A percentile compares a stretch with the other conserved stretches of the same genome.
phyloP scores from a whole-genome alignment of 306 rosid genomes.

The Malus sieversii region DNA sequence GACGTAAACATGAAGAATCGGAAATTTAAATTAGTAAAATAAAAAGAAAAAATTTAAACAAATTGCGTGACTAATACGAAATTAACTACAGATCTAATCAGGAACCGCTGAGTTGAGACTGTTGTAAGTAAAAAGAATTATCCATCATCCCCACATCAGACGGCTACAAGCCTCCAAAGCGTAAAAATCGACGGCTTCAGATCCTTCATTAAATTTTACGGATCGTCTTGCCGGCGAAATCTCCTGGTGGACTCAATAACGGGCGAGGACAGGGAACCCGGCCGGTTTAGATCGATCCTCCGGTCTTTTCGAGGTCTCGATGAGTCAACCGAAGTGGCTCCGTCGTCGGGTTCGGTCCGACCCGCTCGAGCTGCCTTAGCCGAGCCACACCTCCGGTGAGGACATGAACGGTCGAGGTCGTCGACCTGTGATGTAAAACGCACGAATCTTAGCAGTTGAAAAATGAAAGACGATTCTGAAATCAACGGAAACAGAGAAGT shows the following conservation, averaged over 20 bases:
- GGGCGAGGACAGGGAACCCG: not conserved
- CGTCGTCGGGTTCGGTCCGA: conserved; percentile 10
- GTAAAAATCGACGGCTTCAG: conserved; percentile 26
- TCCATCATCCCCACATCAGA: conserved; percentile 13
- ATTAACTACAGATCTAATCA: conserved; percentile 22
- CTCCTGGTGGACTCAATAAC: not conserved
- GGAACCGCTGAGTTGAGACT: conserved; percentile 13
- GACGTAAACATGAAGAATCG: not conserved
- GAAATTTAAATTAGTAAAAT: not conserved
- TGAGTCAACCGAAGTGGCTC: conserved; percentile 16
- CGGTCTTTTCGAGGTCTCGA: conserved; percentile 10
- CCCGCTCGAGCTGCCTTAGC: conserved; percentile 13
- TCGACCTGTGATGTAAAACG: conserved; percentile 16
- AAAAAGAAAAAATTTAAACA: not conserved
- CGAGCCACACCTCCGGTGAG: not conserved
- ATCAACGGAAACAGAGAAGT: not conserved
- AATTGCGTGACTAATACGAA: conserved; percentile 6
- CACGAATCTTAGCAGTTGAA: not conserved
- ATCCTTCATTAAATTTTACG: not conserved
- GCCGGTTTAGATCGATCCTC: not conserved
- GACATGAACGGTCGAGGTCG: conserved; percentile 5
- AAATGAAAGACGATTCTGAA: not conserved
- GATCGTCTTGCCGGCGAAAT: not conserved
- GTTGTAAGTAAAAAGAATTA: conserved; percentile 12
- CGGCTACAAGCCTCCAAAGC: not conserved